Percentiles rank a stretch among this genome's conserved stretches.
Evolutionary conservation across 1,284 basidiomycete genomes (phyloP).

Genomic region (Sutorius eximius): DNA sequence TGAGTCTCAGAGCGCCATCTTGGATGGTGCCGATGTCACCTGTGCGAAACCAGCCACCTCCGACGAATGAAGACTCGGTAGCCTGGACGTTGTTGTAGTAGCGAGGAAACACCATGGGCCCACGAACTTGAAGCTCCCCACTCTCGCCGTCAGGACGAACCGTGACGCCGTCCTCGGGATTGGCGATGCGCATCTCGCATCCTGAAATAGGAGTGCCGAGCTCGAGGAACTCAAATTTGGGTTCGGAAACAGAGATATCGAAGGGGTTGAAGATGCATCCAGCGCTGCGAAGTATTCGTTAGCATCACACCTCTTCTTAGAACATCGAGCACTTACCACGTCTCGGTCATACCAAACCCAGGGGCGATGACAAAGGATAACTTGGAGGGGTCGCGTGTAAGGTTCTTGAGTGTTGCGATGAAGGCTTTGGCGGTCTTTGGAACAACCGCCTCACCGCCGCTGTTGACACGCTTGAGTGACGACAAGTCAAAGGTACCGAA

Average conservation of each 20-base stretch:
- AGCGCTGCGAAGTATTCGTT: slow-evolving; percentile 22
- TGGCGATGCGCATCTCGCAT: slow-evolving; percentile 31
- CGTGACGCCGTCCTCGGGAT: slow-evolving; percentile 24
- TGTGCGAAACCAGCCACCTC: slow-evolving; percentile 42
- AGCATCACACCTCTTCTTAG: background rate
- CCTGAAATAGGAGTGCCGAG: slow-evolving; percentile 23
- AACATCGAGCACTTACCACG: slow-evolving; percentile 19
- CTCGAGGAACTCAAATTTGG: slow-evolving; percentile 22
- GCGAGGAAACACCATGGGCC: slow-evolving; percentile 37
- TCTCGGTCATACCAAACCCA: slow-evolving; percentile 46
- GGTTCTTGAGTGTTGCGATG: slow-evolving; percentile 31
- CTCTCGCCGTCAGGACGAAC: slow-evolving; percentile 26
- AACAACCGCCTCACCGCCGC: slow-evolving; percentile 42
- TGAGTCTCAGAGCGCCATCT: slow-evolving; percentile 35
- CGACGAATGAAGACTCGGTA: slow-evolving; percentile 35
- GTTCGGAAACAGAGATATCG: slow-evolving; percentile 10
- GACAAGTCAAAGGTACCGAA: slow-evolving; percentile 35
- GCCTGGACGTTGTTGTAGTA: slow-evolving; percentile 39
- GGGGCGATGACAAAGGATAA: slow-evolving; percentile 32
- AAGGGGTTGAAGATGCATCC: slow-evolving; percentile 33
- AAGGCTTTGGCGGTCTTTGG: slow-evolving; percentile 38
- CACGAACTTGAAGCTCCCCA: slow-evolving; percentile 39
- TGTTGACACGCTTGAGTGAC: slow-evolving; percentile 29
- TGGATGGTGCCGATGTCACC: slow-evolving; percentile 39
- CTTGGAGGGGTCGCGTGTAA: slow-evolving; percentile 10